phyloP scores from a whole-genome alignment of 768 basidiomycete species.

The Pisolithus albus region DNA sequence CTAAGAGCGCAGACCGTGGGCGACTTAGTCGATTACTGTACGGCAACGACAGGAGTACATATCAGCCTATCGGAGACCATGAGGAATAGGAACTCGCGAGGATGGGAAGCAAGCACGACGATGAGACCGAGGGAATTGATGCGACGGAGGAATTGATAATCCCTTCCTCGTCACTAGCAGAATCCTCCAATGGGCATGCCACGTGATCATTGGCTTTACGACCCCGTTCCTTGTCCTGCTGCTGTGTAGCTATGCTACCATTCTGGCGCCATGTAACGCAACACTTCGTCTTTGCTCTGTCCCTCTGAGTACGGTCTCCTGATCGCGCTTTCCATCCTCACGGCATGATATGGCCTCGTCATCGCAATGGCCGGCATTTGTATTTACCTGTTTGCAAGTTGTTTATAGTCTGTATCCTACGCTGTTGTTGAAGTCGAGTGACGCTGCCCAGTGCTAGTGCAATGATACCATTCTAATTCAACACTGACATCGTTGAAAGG shows the following conservation, averaged over 20 bases:
- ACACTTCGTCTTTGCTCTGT: slow-evolving; percentile 1
- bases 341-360: slow-evolving; percentile 4
- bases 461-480: too few species aligned
- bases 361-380: slow-evolving; percentile 3
- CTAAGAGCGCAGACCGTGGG: slow-evolving; percentile 22
- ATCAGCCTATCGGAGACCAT: slow-evolving; percentile 40
- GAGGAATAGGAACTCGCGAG: slow-evolving; percentile 56
- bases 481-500: too few species aligned
- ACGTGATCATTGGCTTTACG: slow-evolving; percentile 4
- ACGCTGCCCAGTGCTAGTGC: too few species aligned
- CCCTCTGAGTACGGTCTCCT: slow-evolving; percentile 1
- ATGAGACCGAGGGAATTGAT: slow-evolving; percentile 10
- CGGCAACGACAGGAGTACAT: slow-evolving; percentile 34
- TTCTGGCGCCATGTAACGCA: slow-evolving; percentile 4
- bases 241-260: slow-evolving; percentile 1
- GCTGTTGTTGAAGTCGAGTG: not conserved
- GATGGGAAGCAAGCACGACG: slow-evolving; percentile 35
- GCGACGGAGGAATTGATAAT: slow-evolving; percentile 9
- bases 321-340: slow-evolving; percentile 24
- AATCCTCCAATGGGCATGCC: slow-evolving; percentile 5
- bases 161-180: slow-evolving; percentile 10
- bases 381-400: slow-evolving; percentile 1
- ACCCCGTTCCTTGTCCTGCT: slow-evolving; percentile 3
- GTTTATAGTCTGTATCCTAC: slow-evolving; percentile 9
- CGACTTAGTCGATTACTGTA: slow-evolving; percentile 50